Percentiles rank a stretch among this genome's conserved stretches.
Evolutionary conservation across 2,329 filamentous ascomycete genomes (phyloP).

Genomic region (Pyrenophora tritici-repentis): DNA sequence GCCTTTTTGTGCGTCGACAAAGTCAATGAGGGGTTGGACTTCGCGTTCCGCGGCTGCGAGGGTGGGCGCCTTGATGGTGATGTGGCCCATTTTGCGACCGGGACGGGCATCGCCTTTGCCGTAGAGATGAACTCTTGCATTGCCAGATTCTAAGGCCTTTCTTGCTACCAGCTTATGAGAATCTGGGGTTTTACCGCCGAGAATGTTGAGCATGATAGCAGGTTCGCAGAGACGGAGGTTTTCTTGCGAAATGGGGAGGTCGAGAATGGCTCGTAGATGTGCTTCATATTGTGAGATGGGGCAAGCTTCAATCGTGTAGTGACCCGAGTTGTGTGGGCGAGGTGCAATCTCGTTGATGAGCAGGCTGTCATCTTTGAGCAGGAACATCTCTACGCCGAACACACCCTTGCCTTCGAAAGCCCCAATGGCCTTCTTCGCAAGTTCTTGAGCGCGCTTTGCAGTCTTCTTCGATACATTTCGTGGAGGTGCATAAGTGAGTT

Average conservation of each 20-base stretch:
- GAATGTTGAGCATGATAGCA: conserved; percentile 65
- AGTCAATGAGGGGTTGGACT: conserved; percentile 70
- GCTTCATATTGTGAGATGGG: conserved; percentile 90
- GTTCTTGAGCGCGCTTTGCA: conserved; percentile 69
- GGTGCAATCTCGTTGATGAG: conserved; percentile 88
- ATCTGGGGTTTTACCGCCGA: conserved; percentile 61
- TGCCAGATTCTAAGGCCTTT: conserved; percentile 62
- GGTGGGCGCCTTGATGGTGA: conserved; percentile 76
- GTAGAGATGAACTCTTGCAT: conserved; percentile 80
- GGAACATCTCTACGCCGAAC: conserved; percentile 96
- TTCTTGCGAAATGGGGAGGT: conserved; percentile 59
- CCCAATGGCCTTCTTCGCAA: conserved; percentile 78
- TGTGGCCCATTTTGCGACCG: conserved; percentile 92
- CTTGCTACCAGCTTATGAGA: conserved; percentile 66
- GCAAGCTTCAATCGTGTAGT: conserved; percentile 93
- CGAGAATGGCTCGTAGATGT: conserved; percentile 82
- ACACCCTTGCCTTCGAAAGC: conserved; percentile 87
- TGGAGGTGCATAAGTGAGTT: conserved; percentile 85
- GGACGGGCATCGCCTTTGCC: conserved; percentile 84
- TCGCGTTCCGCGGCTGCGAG: conserved; percentile 70
- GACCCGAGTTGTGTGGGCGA: conserved; percentile 86
- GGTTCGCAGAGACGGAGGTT: conserved; percentile 63
- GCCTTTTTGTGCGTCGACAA: conserved; percentile 62
- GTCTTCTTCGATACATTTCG: conserved; percentile 67
- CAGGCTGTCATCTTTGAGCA: conserved; percentile 71